Evolutionary conservation across 2,329 filamentous ascomycete genomes (phyloP), one percentile per base, ranked within the genome.

Genomic region (Diaporthe australafricana): DNA sequence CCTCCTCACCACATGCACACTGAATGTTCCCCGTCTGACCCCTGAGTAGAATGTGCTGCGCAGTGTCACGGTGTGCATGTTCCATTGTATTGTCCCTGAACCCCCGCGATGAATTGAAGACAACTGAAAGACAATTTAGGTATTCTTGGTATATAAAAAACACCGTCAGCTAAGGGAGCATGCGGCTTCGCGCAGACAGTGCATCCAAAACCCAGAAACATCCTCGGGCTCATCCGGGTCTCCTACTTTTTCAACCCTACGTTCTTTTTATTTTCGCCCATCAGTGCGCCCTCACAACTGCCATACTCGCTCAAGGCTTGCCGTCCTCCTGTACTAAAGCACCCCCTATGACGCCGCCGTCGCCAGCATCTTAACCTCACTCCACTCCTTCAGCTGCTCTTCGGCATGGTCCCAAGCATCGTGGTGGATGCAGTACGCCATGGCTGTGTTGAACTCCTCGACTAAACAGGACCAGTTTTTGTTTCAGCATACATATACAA

Each of bases 401-500:
- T 72, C 72, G 2, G 70, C 72, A 47, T 69, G 3, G 9, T 27
- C 35, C 69, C 69, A 73, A 22, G 57, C 70, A 16, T 73, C 70
- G 52, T 73, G 45, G 14, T 60, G 12, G 20, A 69, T 73, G 17
- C 72, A 73, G 9, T 71, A 69, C 1, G 25, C 14, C 56, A 71
- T 53, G 22, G 32, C 72, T 17, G 20, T n/a, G 16, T 63, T 45
- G 45, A 72, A 71, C 9, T 68, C 62, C 16, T 71, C 56, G 9
- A 40, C 72, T 73, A 30, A n/a, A 16, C 1, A 20, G 0, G 12
- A 30, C 27, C 5, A 12, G 14, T 30, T n/a, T 1, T 38, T 5
- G 17, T 30, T 4, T 68, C 52, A 60, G 62, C 12, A 71, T 6
- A 25, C 22, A 20, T 17, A 7, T 22, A 27, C 11, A 47, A 17